Conservation (phyloP, 2,329 filamentous ascomycete species). For the Cordyceps militaris region DNA sequence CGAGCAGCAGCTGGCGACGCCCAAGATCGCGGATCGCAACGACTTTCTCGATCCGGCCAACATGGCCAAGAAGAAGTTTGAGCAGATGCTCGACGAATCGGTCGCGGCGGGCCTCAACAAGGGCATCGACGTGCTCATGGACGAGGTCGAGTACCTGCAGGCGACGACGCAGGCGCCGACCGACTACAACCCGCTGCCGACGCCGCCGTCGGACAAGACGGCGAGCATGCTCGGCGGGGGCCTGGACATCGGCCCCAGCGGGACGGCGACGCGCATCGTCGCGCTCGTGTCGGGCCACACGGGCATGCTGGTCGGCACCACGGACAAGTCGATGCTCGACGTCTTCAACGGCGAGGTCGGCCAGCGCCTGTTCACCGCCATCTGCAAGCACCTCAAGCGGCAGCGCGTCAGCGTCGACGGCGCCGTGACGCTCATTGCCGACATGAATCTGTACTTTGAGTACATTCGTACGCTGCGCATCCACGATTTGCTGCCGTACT, state of each 20-base stretch:
- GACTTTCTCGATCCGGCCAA: constrained; percentile 90
- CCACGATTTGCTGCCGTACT: constrained; percentile 78
- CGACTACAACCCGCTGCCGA: constrained; percentile 72
- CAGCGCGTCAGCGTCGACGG: constrained; percentile 87
- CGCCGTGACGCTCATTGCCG: constrained; percentile 86
- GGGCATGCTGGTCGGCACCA: constrained; percentile 86
- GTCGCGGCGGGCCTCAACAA: constrained; percentile 95
- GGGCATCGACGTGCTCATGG: constrained; percentile 96
- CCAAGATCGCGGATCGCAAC: constrained; percentile 80
- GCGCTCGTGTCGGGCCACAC: constrained; percentile 84
- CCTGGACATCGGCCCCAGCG: constrained; percentile 58
- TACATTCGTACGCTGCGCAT: constrained; percentile 80
- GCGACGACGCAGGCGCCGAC: constrained; percentile 78
- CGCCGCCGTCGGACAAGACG: constrained; percentile 18
- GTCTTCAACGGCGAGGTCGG: constrained; percentile 98
- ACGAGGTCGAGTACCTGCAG: constrained; percentile 93
- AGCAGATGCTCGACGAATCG: constrained; percentile 96
- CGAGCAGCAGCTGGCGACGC: constrained; percentile 80
- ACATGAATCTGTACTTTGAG: constrained; percentile 89
- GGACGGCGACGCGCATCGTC: constrained; percentile 73
- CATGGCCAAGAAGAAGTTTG: constrained; percentile 95
- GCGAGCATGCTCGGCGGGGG: constrained; percentile 26
- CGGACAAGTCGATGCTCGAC: constrained; percentile 95
- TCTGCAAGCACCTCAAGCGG: constrained; percentile 96
- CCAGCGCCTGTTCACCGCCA: constrained; percentile 77